These are phyloP conservation scores for Monosporascus sp. DNA, from an alignment of 2,329 filamentous ascomycete genomes.

Conservation along the genomic window DNA sequence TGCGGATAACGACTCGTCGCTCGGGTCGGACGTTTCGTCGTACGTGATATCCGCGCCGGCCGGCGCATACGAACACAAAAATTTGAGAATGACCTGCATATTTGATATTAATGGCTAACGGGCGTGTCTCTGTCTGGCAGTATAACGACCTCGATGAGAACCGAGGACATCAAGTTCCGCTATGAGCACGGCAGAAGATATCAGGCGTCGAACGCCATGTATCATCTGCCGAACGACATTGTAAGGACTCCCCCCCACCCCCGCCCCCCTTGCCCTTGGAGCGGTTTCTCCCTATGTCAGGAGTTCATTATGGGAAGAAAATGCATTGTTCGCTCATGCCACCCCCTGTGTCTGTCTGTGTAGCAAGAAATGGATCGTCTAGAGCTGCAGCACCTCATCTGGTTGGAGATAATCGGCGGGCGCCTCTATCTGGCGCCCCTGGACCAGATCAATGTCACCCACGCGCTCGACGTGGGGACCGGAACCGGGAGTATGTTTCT, in stretches of 20 bases:
- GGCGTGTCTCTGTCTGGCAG: background rate
- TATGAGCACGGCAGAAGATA: slow-evolving; percentile 13
- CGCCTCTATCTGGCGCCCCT: slow-evolving; percentile 12
- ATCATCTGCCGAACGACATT: slow-evolving; percentile 14
- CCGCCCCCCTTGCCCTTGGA: background rate
- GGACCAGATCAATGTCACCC: slow-evolving; percentile 7
- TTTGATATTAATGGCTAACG: background rate
- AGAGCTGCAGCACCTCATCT: slow-evolving; percentile 15
- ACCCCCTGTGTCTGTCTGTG: background rate
- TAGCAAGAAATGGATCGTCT: slow-evolving; percentile 16
- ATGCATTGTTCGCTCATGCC: background rate
- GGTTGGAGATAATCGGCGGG: slow-evolving; percentile 11
- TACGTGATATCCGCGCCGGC: slow-evolving; percentile 1
- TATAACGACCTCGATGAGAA: slow-evolving; percentile 12
- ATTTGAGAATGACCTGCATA: background rate
- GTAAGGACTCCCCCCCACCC: slow-evolving; percentile 1
- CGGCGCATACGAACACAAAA: background rate
- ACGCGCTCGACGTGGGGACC: slow-evolving; percentile 6
- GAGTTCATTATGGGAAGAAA: background rate
- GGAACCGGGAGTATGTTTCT: slow-evolving; percentile 6
- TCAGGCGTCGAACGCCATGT: slow-evolving; percentile 12
- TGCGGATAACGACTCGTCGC: slow-evolving; percentile 11
- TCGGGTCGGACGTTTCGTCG: slow-evolving; percentile 14
- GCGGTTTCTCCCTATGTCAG: background rate
- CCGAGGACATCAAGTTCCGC: slow-evolving; percentile 7